Base-by-base conservation (phyloP, 148 eudicot genomes). In the Beta vulgaris region DNA sequence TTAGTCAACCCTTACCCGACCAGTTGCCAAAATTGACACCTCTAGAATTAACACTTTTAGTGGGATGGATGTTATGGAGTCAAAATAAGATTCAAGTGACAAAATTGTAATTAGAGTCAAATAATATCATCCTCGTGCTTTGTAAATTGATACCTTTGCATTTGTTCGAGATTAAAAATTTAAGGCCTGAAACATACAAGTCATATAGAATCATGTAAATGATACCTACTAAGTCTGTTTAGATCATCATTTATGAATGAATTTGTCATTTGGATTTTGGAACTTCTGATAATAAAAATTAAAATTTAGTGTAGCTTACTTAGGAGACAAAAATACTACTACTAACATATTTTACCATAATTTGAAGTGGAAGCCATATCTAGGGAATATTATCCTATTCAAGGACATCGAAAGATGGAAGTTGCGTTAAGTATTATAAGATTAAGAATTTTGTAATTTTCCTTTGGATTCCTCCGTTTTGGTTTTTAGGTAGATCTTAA, bases 221-320 rank as follows among this genome's bases (percentile, higher is more conserved):
- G n/a, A 61, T 31, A 16, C 34, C 39, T 61, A 61, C 39, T n/a
- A 61, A 28, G 12, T 62, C 66, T 31, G 66, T 62, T 62, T 14
- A 62, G 15, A 18, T 62, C n/a, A n/a, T n/a, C n/a, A n/a, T n/a
- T n/a, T 15, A 18, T 62, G 36, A 62, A 62, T 62, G 58, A n/a
- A 2, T 21, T 53, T 28, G n/a, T 62, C 66, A 62, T 62, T 28
- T 11, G 66, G 18, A 60, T 32, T 62, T 28, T 11, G 66, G 18
- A 60, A 62, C 66, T 62, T 62, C 66, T 62, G 15, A 62, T 62
- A 62, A 15, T 16, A 34, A 62, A 60, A 62, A 28, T 32, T 62
- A 18, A 16, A 6, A 19, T 16, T 23, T 34, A 34, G n/a, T 62
- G 66, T 62, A 32, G 23, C 66, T 32, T 34, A 62, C 3, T 34